phyloP scores from a whole-genome alignment of 768 basidiomycete species.

The Sistotremastrum niveocremeum region DNA sequence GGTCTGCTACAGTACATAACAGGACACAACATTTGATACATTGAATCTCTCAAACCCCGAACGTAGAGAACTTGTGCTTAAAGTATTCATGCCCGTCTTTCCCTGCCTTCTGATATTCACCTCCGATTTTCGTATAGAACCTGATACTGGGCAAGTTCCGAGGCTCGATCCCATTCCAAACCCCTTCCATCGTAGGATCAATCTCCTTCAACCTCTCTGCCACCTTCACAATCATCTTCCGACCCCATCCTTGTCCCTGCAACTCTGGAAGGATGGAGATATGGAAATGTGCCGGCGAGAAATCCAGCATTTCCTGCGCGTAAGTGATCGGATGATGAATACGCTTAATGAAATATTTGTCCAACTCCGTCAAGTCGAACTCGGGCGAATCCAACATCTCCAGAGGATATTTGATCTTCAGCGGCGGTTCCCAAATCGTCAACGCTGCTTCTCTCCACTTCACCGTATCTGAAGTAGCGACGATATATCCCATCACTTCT shows the following conservation, averaged over 20 bases:
- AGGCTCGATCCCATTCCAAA: constrained; percentile 62
- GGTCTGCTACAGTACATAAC: too few relatives aligned
- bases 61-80: too few relatives aligned
- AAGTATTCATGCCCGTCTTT: too few relatives aligned
- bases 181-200: constrained; percentile 27
- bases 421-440: constrained; percentile 51
- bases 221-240: constrained; percentile 40
- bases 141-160: constrained; percentile 42
- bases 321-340: constrained; percentile 23
- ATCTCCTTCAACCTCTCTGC: constrained; percentile 39
- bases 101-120: too few relatives aligned
- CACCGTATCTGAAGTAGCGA: constrained; percentile 56
- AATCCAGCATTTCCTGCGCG: constrained; percentile 41
- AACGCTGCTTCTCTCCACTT: constrained; percentile 42
- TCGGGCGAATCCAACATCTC: constrained; percentile 4
- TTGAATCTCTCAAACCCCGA: too few relatives aligned
- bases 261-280: constrained; percentile 56
- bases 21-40: too few relatives aligned
- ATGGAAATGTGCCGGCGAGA: constrained; percentile 65
- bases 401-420: constrained; percentile 41
- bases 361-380: constrained; percentile 18
- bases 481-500: constrained; percentile 53
- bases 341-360: constrained; percentile 25
- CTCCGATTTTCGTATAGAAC: constrained; percentile 50
- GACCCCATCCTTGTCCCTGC: constrained; percentile 62